Conservation (phyloP, 2,329 filamentous ascomycete genomes). For the Aureobasidium sp. region DNA sequence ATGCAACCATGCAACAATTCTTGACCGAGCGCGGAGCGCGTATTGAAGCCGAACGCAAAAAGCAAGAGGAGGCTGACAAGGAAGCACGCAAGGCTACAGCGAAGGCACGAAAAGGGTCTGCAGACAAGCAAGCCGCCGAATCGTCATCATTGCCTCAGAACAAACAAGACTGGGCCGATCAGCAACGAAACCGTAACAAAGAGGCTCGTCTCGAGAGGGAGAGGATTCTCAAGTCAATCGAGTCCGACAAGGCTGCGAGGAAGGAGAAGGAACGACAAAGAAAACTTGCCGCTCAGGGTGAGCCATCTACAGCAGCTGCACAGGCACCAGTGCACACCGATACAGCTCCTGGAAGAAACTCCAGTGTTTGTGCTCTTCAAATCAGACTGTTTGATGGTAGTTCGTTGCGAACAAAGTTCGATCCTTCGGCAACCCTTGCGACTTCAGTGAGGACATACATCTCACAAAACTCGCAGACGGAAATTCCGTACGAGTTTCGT, state of each 20-base stretch:
- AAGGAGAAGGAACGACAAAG: constrained; percentile 46
- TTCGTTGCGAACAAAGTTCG: constrained; percentile 64
- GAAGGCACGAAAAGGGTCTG: constrained; percentile 31
- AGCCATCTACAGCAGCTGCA: constrained; percentile 28
- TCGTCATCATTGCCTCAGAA: constrained; percentile 18
- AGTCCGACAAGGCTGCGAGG: constrained; percentile 64
- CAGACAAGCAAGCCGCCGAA: constrained; percentile 23
- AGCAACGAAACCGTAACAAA: constrained; percentile 51
- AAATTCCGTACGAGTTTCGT: constrained; percentile 67
- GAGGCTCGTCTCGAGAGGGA: constrained; percentile 60
- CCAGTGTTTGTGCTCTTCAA: constrained; percentile 45
- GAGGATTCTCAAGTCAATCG: constrained; percentile 64
- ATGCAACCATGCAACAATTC: constrained; percentile 5
- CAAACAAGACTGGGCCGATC: constrained; percentile 26
- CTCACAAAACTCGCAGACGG: constrained; percentile 42
- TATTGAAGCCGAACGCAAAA: constrained; percentile 20
- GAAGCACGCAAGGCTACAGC: constrained; percentile 32
- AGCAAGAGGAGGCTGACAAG: constrained; percentile 42
- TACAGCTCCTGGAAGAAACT: neutral
- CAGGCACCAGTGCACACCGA: constrained; percentile 1
- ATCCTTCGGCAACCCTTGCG: constrained; percentile 49
- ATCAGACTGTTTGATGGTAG: constrained; percentile 78
- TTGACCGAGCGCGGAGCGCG: constrained; percentile 4
- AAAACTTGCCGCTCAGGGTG: constrained; percentile 31
- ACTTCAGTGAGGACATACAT: constrained; percentile 69